Evolutionary conservation across 2,329 filamentous ascomycete species (phyloP), one percentile per base, ranked within the genome.

Genomic region (Pseudogymnoascus sp.): DNA sequence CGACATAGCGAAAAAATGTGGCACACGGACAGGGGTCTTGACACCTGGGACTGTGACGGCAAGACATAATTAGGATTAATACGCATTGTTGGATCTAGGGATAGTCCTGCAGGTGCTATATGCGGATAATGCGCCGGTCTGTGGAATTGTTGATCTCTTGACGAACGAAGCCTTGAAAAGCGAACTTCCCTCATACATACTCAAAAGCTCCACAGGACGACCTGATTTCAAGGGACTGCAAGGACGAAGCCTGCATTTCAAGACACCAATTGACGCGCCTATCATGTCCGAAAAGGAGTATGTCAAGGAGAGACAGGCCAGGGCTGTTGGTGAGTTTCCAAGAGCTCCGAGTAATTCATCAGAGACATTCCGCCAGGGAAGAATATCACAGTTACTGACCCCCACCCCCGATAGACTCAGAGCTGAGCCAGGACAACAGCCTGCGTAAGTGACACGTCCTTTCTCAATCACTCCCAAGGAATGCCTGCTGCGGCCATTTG

Each of bases 61-160:
- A 53, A 53, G 28, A 53, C 47, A 53, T 14, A 53, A 53, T 53
- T 35, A 53, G n/a, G 47, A 53, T 35, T 14, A 20, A 33, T 53
- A 53, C 47, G n/a, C 47, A 33, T 33, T 53, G 47, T 53, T 33
- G 47, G 15, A 33, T 33, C n/a, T 18, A 33, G 47, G 39, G 25
- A 53, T 53, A 50, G 2, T 50, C 25, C 43, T 30, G 22, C 22
- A 20, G 47, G 28, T 11, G 28, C 28, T 33, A 53, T 33, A 53
- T 35, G 47, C 47, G 47, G 47, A 53, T 53, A 53, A 33, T 53
- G 28, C 15, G 47, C 47, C 28, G 15, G 47, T 33, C 6, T 9
- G 2, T 20, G 30, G n/a, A 53, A 14, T 53, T 28, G 33, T 14
- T 33, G 28, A 53, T 35, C 47, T 53, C n/a, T 33, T 14, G n/a